phyloP scores from a whole-genome alignment of 192 early-diverging fungal genomes.

The Linnemannia zychae region DNA sequence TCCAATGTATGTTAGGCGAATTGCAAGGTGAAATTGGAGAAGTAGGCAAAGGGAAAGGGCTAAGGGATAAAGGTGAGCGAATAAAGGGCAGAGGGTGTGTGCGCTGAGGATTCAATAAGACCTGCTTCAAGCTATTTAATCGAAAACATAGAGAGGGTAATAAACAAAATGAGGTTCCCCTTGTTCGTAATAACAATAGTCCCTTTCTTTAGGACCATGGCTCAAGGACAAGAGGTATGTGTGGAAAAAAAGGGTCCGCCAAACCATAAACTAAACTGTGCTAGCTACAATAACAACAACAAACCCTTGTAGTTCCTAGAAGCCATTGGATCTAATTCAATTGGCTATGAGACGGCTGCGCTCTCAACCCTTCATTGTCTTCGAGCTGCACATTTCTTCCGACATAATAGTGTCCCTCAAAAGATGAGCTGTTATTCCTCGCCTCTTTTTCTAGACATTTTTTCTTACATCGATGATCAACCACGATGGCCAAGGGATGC shows the following conservation, averaged over 20 bases:
- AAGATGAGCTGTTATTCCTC: not conserved
- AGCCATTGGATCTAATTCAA: not conserved
- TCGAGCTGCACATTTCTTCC: not conserved
- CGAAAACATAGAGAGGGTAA: not conserved
- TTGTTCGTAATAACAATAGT: constrained; percentile 3
- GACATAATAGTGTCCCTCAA: not conserved
- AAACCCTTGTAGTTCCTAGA: not conserved
- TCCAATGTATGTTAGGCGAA: not conserved
- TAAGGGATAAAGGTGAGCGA: not conserved
- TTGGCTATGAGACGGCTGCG: not conserved
- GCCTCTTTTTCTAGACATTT: not conserved
- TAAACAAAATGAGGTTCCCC: not conserved
- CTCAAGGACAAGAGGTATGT: not conserved
- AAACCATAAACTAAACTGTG: not conserved
- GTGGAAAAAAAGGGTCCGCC: not conserved
- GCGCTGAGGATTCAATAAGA: not conserved
- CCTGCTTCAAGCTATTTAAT: not conserved
- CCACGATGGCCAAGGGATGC: not conserved
- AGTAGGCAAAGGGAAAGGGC: not conserved
- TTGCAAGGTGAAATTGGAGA: not conserved
- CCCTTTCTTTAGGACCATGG: not conserved
- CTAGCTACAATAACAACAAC: constrained; percentile 1
- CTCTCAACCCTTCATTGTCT: not conserved
- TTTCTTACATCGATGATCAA: not conserved
- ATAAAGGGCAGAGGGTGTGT: not conserved